Evolutionary conservation across 148 eudicot species (phyloP), one percentile per base, ranked within the genome.

Genomic region (Heliosperma pusillum): DNA sequence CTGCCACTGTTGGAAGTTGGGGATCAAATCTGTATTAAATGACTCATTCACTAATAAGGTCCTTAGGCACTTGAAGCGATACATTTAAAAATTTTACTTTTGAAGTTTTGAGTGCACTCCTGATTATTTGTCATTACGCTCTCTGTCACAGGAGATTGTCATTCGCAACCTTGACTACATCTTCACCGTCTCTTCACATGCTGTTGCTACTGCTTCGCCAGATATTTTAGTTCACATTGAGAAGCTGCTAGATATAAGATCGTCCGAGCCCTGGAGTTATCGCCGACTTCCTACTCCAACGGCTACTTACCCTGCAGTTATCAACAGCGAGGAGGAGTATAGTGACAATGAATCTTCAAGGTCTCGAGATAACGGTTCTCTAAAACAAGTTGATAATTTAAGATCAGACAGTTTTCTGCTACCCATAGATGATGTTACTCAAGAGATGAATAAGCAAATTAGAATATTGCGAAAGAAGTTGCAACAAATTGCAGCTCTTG

Each of bases 401-500:
- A 92, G 88, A 71, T 74, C 79, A 16, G 87, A 83, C 74, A 84
- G 84, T 82, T 92, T 90, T 82, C 75, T 90, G 52, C 87, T 83
- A 65, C 72, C 88, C 52, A 13, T 76, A 45, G 82, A 87, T 66
- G 87, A 77, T 58, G 85, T 68, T 21, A 76, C 80, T 76, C 85
- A 86, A 73, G 91, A 77, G 61, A 76, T 78, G 26, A 66, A 79
- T 74, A 92, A 88, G 80, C 86, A 86, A 85, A 87, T 92, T 25
- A 87, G 97, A 72, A 84, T 90, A 30, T 73, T 90, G 66, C 80
- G 87, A 74, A 96, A 92, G 80, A 96, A 96, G 84, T 81, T 96
- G 86, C 99, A 96, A 77, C 99, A 96, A 86, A 92, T 96, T 83
- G 99, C 92, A 82, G 84, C 89, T 84, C 97, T 96, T 70, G 97